These are phyloP conservation scores for Schwanniomyces vanrijiae DNA, from an alignment of 805 yeast genomes.

Conservation along the genomic window DNA sequence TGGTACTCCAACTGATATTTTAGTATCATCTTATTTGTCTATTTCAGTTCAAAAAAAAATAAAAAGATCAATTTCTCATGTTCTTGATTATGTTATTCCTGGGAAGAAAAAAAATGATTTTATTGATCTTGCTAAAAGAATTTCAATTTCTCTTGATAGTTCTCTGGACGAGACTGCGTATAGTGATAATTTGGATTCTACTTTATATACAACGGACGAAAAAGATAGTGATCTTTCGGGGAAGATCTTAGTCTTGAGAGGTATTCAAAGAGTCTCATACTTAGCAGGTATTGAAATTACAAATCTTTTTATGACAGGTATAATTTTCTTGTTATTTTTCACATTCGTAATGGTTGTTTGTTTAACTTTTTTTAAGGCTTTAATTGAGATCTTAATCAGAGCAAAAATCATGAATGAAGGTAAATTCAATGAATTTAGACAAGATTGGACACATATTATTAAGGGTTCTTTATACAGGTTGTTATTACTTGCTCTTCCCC, in stretches of 20 bases:
- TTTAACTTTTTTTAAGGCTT: conserved; percentile 65
- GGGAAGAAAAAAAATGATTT: conserved; percentile 8
- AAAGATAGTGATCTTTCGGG: conserved; percentile 55
- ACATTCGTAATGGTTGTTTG: conserved; percentile 59
- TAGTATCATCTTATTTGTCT: conserved; percentile 67
- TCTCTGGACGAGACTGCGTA: conserved; percentile 43
- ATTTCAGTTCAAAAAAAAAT: conserved; percentile 74
- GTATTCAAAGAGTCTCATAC: conserved; percentile 88
- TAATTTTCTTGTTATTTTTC: conserved; percentile 79
- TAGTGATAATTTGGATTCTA: conserved; percentile 39
- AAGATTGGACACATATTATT: conserved; percentile 78
- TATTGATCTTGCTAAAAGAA: conserved; percentile 23
- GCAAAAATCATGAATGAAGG: conserved; percentile 58
- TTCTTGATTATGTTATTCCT: conserved; percentile 8
- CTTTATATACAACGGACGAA: conserved; percentile 71
- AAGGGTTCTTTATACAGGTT: conserved; percentile 89
- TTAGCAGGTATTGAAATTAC: conserved; percentile 85
- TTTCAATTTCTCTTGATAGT: conserved; percentile 36
- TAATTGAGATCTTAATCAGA: conserved; percentile 61
- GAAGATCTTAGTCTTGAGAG: conserved; percentile 80
- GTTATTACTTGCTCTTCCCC: conserved; percentile 84
- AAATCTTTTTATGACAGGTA: conserved; percentile 80
- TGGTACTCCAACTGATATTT: conserved; percentile 76
- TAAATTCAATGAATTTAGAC: conserved; percentile 74
- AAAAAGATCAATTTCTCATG: conserved; percentile 25